A percentile compares a stretch with the other conserved stretches of the same genome.
Conservation (phyloP, 148 eudicot genomes). For the Fagopyrum tataricum region DNA sequence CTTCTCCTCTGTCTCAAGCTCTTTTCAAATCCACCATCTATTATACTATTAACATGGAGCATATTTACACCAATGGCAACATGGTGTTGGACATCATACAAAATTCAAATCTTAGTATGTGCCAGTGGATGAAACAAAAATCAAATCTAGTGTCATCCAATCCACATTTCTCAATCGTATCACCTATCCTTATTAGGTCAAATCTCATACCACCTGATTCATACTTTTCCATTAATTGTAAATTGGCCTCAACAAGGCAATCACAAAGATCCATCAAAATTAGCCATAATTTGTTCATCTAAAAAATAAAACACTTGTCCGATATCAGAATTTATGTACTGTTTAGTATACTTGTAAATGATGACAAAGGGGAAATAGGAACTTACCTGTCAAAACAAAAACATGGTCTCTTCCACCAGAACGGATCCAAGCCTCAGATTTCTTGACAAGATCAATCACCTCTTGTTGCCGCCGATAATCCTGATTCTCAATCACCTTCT, state of each 20-base stretch:
- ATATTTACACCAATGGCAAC: background rate
- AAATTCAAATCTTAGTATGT: background rate
- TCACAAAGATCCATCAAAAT: constrained; percentile 1
- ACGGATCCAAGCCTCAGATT: constrained; percentile 59
- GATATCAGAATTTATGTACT: background rate
- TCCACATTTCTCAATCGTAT: background rate
- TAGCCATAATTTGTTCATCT: background rate
- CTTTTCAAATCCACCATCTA: background rate
- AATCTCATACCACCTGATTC: background rate
- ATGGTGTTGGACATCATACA: too few relatives aligned
- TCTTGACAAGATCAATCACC: constrained; percentile 63
- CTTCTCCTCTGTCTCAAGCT: background rate
- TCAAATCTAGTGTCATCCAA: background rate
- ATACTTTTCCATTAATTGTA: background rate
- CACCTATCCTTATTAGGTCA: background rate
- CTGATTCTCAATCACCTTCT: constrained; percentile 56
- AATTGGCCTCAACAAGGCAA: background rate
- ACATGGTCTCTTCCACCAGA: constrained; percentile 96
- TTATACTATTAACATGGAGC: background rate
- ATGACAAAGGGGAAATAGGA: background rate
- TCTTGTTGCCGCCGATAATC: constrained; percentile 75
- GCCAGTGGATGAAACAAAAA: background rate
- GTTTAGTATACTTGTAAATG: background rate
- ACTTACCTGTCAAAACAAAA: constrained; percentile 83
- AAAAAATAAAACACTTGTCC: background rate